Percentiles rank a stretch among this genome's conserved stretches.
Conservation (phyloP, 2,329 filamentous ascomycete genomes). For the Colletotrichum costaricense region DNA sequence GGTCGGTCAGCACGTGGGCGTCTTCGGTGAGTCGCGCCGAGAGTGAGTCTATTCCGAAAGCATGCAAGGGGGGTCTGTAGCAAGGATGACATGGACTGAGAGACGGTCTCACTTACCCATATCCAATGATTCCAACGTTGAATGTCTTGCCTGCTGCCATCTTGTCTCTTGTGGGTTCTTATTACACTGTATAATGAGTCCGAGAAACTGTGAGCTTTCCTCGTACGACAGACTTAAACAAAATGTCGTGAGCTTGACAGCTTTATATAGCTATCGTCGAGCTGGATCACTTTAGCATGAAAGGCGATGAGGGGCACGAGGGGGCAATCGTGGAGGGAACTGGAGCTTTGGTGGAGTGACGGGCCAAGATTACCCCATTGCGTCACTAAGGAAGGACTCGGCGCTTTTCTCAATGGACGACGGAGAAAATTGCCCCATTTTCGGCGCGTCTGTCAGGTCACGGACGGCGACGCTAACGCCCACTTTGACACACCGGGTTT, state of each 20-base stretch:
- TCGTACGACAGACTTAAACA: background rate
- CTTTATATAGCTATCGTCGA: slow-evolving; percentile 26
- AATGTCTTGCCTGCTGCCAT: slow-evolving; percentile 48
- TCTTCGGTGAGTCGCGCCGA: background rate
- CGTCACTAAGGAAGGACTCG: slow-evolving; percentile 29
- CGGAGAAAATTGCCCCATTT: slow-evolving; percentile 31
- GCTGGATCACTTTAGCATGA: background rate
- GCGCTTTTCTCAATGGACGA: slow-evolving; percentile 32
- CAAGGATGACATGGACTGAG: slow-evolving; percentile 10
- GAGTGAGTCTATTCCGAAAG: slow-evolving; percentile 8
- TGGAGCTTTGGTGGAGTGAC: slow-evolving; percentile 25
- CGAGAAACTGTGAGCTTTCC: background rate
- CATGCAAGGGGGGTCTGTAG: background rate
- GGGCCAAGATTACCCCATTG: slow-evolving; percentile 27
- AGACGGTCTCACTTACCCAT: slow-evolving; percentile 53
- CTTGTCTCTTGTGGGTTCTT: background rate
- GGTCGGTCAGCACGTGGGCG: slow-evolving; percentile 30
- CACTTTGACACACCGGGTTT: slow-evolving; percentile 13
- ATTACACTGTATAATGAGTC: background rate
- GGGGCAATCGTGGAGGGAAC: slow-evolving; percentile 9
- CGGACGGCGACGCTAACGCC: slow-evolving; percentile 14
- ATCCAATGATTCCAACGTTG: slow-evolving; percentile 64
- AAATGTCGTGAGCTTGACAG: background rate
- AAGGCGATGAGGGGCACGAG: slow-evolving; percentile 17
- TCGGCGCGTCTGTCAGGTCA: background rate